Evolutionary conservation across 768 basidiomycete genomes (phyloP).

Genomic region (Clitopilus hobsonii): DNA sequence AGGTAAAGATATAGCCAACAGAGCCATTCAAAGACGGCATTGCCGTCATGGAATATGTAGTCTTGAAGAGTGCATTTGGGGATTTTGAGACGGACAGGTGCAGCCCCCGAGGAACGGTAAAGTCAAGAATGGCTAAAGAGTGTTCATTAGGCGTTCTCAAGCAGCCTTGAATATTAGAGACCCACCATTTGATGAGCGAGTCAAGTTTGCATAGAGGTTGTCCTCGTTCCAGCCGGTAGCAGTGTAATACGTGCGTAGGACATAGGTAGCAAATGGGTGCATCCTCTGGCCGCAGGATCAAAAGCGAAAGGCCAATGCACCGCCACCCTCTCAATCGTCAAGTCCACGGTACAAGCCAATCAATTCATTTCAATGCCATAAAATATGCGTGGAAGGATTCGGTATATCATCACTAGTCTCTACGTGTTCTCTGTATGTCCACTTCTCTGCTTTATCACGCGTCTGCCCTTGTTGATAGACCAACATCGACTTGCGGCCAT

Average conservation of each 20-base stretch:
- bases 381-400: neutral
- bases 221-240: constrained; percentile 98
- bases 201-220: constrained; percentile 87
- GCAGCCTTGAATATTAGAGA: neutral
- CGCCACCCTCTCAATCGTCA: neutral
- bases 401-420: neutral
- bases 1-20: constrained; percentile 90
- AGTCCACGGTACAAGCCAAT: neutral
- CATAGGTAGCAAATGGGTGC: constrained; percentile 87
- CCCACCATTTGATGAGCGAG: constrained; percentile 82
- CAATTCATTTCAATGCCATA: neutral
- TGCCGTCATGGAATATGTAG: constrained; percentile 89
- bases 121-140: constrained; percentile 80
- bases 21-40: constrained; percentile 92
- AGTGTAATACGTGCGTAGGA: constrained; percentile 84
- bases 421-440: neutral
- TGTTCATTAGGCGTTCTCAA: constrained; percentile 7
- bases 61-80: constrained; percentile 84
- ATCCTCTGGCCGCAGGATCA: constrained; percentile 33
- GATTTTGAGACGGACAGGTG: constrained; percentile 83
- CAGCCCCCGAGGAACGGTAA: constrained; percentile 76
- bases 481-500: neutral
- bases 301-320: neutral
- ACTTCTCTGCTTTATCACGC: neutral
- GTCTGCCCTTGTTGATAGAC: neutral